A percentile compares a stretch with the other conserved stretches of the same genome.
These are phyloP conservation scores for Colletotrichum sp. DNA, from an alignment of 2,329 filamentous ascomycete species.

Conservation along the genomic window DNA sequence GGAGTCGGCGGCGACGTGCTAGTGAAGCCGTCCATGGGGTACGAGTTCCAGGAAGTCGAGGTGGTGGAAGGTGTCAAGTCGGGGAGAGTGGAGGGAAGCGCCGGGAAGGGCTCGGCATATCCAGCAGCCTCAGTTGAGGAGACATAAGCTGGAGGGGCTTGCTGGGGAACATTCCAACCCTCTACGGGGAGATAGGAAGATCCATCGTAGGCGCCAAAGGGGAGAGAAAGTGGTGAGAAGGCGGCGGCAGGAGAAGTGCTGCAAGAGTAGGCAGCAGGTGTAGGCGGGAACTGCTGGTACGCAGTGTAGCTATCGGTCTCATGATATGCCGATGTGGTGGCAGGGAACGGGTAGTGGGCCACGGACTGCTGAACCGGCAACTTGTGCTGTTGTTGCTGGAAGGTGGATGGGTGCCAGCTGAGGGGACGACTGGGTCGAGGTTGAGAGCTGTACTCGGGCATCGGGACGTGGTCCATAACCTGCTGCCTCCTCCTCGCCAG, in stretches of 20 bases:
- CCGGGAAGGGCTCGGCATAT: slow-evolving; percentile 35
- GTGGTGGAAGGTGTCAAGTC: slow-evolving; percentile 26
- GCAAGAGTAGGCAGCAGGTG: slow-evolving; percentile 60
- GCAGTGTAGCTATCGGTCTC: slow-evolving; percentile 46
- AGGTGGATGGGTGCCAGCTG: slow-evolving; percentile 76
- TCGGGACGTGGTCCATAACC: slow-evolving; percentile 46
- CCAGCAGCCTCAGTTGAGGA: slow-evolving; percentile 28
- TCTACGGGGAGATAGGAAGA: slow-evolving; percentile 45
- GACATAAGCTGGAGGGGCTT: slow-evolving; percentile 31
- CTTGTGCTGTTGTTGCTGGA: slow-evolving; percentile 36
- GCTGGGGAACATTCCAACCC: slow-evolving; percentile 38
- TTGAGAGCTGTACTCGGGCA: slow-evolving; percentile 37
- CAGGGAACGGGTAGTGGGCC: slow-evolving; percentile 44
- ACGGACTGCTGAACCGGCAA: slow-evolving; percentile 34
- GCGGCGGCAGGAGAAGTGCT: slow-evolving; percentile 61
- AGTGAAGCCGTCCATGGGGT: slow-evolving; percentile 48
- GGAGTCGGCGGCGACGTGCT: slow-evolving; percentile 63
- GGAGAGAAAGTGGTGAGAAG: slow-evolving; percentile 59
- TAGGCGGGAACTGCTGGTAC: slow-evolving; percentile 54
- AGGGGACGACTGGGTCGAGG: slow-evolving; percentile 61
- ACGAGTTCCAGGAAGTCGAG: slow-evolving; percentile 46
- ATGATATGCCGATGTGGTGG: slow-evolving; percentile 39
- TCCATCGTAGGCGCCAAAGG: slow-evolving; percentile 44
- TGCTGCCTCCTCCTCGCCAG: slow-evolving; percentile 52
- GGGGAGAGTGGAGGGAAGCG: slow-evolving; percentile 21